Conservation (phyloP, 192 early-diverging fungal species). For the Entomortierella parvispora region DNA sequence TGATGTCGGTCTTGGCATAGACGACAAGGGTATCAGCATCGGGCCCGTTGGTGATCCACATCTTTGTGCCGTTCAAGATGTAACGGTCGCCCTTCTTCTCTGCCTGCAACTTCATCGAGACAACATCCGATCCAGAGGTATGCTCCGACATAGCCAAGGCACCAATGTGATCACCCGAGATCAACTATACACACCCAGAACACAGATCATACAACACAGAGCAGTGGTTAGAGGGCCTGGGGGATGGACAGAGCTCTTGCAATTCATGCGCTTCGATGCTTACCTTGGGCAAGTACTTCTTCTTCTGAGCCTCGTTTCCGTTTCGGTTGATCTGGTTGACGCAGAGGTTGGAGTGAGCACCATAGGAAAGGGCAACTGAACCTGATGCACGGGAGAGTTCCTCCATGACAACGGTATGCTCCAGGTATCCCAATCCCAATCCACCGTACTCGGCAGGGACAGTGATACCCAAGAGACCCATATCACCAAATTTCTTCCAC, state of each 20-base stretch:
- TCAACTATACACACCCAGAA: slow-evolving; percentile 57
- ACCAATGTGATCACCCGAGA: slow-evolving; percentile 89
- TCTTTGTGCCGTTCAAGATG: slow-evolving; percentile 89
- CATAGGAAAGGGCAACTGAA: slow-evolving; percentile 91
- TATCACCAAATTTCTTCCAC: slow-evolving; percentile 97
- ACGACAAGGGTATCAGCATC: slow-evolving; percentile 92
- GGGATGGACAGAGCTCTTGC: not conserved
- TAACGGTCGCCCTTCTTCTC: slow-evolving; percentile 87
- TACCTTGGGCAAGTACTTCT: slow-evolving; percentile 89
- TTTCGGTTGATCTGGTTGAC: slow-evolving; percentile 97
- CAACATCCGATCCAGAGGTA: slow-evolving; percentile 91
- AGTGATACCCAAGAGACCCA: slow-evolving; percentile 95
- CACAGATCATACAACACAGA: not conserved
- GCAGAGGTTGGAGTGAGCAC: slow-evolving; percentile 96
- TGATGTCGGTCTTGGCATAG: slow-evolving; percentile 88
- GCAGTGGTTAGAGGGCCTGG: not conserved
- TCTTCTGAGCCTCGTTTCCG: slow-evolving; percentile 86
- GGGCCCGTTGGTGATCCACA: slow-evolving; percentile 98
- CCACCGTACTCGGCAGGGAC: slow-evolving; percentile 90
- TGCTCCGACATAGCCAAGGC: slow-evolving; percentile 96
- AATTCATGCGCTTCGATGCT: not conserved
- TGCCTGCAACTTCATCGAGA: slow-evolving; percentile 87
- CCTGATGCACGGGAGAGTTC: slow-evolving; percentile 91
- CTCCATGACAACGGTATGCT: slow-evolving; percentile 93
- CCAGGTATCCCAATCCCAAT: slow-evolving; percentile 87